phyloP scores from a whole-genome alignment of 2,329 filamentous ascomycete genomes.

The Clarireedia paspali region DNA sequence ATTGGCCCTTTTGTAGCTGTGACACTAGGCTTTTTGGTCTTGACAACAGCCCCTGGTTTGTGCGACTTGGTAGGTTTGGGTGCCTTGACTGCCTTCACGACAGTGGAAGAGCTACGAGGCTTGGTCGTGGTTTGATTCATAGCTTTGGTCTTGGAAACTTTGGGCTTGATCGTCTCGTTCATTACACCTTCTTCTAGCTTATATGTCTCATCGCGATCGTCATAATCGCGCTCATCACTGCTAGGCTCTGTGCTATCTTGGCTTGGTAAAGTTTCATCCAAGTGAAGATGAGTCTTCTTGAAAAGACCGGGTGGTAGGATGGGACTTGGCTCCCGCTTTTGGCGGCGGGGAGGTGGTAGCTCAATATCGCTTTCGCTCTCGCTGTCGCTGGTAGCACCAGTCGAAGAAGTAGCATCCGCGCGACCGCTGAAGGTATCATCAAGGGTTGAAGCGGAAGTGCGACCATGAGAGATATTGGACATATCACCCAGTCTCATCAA shows the following conservation, averaged over 20 bases:
- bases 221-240: constrained; percentile 50
- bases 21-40: constrained; percentile 42
- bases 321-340: constrained; percentile 47
- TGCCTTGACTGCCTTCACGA: constrained; percentile 38
- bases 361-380: constrained; percentile 62
- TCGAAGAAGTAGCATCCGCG: constrained; percentile 78
- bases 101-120: constrained; percentile 30
- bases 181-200: constrained; percentile 23
- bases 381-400: constrained; percentile 73
- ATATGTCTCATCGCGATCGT: constrained; percentile 35
- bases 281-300: constrained; percentile 39
- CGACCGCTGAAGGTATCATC: constrained; percentile 90
- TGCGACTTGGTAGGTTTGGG: constrained; percentile 39
- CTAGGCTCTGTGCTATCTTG: constrained; percentile 53
- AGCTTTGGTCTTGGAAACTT: constrained; percentile 36
- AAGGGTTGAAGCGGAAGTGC: constrained; percentile 85
- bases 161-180: constrained; percentile 23
- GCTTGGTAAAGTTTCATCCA: constrained; percentile 46
- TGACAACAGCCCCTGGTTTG: constrained; percentile 27
- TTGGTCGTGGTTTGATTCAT: constrained; percentile 32
- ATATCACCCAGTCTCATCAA: constrained; percentile 93
- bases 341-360: constrained; percentile 49
- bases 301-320: constrained; percentile 38
- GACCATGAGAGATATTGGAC: constrained; percentile 86
- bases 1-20: constrained; percentile 39